phyloP scores from a whole-genome alignment of 148 eudicot species.

The Cornus kousa region DNA sequence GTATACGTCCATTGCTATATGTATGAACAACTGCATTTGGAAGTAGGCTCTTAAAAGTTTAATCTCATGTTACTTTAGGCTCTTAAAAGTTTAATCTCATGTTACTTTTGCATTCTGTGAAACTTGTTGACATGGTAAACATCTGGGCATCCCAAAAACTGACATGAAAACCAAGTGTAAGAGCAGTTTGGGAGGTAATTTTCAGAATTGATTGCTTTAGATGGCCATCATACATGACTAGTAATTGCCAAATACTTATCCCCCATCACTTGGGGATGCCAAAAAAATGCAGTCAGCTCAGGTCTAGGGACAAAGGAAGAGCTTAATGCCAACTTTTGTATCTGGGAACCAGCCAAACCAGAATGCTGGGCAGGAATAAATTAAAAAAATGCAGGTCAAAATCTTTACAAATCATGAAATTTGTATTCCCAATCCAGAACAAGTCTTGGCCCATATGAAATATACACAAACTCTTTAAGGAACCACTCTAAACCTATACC shows the following conservation, averaged over 20 bases:
- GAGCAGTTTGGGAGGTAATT: neutral
- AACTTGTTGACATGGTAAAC: neutral
- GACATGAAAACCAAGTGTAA: neutral
- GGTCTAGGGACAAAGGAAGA: neutral
- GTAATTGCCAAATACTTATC: too few relatives aligned
- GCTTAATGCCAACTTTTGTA: neutral
- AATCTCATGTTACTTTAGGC: too few relatives aligned
- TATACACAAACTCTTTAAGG: neutral
- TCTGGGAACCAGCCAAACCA: neutral
- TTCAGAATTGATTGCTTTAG: too few relatives aligned
- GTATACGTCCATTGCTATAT: neutral
- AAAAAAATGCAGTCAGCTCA: too few relatives aligned
- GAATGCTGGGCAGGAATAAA: neutral
- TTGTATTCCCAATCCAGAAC: neutral
- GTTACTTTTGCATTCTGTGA: too few relatives aligned
- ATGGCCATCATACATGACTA: too few relatives aligned
- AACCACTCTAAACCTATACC: neutral
- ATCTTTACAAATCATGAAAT: neutral
- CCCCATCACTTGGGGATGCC: too few relatives aligned
- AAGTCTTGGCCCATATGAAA: too few relatives aligned
- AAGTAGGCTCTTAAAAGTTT: too few relatives aligned
- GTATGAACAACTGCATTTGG: too few relatives aligned
- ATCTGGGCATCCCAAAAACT: neutral
- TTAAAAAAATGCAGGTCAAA: neutral
- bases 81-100: too few relatives aligned